Percentiles rank a stretch among this genome's conserved stretches.
These are phyloP conservation scores for Cercospora berteroae DNA, from an alignment of 2,329 filamentous ascomycete species.

Conservation along the genomic window DNA sequence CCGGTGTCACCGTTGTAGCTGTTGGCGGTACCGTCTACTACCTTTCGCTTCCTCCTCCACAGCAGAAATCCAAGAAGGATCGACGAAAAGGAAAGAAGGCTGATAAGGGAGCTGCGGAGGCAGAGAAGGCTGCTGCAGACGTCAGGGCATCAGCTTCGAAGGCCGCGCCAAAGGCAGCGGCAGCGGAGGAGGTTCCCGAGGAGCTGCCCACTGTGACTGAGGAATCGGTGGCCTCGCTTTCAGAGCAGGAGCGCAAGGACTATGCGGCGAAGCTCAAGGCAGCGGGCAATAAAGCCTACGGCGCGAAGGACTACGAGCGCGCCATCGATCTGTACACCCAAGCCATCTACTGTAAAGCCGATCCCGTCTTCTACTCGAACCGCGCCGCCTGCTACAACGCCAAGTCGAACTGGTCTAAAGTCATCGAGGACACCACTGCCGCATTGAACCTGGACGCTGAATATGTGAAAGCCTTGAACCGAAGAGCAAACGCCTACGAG, in stretches of 20 bases:
- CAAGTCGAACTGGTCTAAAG: slow-evolving; percentile 87
- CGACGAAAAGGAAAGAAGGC: slow-evolving; percentile 81
- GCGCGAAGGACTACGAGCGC: slow-evolving; percentile 85
- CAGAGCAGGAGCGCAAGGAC: slow-evolving; percentile 70
- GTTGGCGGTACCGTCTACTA: slow-evolving; percentile 94
- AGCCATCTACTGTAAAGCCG: slow-evolving; percentile 93
- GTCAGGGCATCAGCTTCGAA: slow-evolving; percentile 22
- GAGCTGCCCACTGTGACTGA: slow-evolving; percentile 53
- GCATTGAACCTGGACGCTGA: slow-evolving; percentile 90
- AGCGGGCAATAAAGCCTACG: slow-evolving; percentile 93
- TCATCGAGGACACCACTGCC: slow-evolving; percentile 93
- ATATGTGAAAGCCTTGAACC: slow-evolving; percentile 97
- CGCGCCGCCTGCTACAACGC: slow-evolving; percentile 96
- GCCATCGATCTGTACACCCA: slow-evolving; percentile 95
- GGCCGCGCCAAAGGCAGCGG: slow-evolving; percentile 32
- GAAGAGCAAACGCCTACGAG: slow-evolving; percentile 94
- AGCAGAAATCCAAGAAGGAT: slow-evolving; percentile 76
- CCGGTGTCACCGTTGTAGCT: slow-evolving; percentile 88
- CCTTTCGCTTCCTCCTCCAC: slow-evolving; percentile 52
- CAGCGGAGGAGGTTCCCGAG: slow-evolving; percentile 42
- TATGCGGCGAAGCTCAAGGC: slow-evolving; percentile 91
- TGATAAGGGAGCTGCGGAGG: slow-evolving; percentile 51
- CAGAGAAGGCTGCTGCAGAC: slow-evolving; percentile 27
- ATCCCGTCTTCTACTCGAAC: slow-evolving; percentile 98
- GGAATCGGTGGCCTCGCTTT: slow-evolving; percentile 44